Evolutionary conservation across 2,329 filamentous ascomycete genomes (phyloP).

Genomic region (Epicoccum sorghinum): DNA sequence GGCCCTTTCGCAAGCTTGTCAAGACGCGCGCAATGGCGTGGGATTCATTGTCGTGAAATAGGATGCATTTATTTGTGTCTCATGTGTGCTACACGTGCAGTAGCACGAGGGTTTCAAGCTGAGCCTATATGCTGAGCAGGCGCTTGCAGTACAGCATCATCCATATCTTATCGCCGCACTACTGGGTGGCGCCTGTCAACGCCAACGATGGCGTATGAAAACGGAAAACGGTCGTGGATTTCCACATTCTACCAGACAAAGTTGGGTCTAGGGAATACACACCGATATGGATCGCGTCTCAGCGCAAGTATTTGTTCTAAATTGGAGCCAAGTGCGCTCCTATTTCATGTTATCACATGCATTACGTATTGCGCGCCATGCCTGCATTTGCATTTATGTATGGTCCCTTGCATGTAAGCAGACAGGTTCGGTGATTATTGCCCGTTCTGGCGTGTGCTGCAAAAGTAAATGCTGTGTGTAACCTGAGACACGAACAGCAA

Average conservation of each 20-base stretch:
- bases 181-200: background rate
- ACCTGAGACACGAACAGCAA: background rate
- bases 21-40: conserved; percentile 62
- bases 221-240: no score
- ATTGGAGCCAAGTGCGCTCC: background rate
- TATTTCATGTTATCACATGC: background rate
- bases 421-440: conserved; percentile 13
- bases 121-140: conserved; percentile 23
- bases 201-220: no score
- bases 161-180: background rate
- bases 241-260: no score
- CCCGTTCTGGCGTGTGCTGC: conserved; percentile 16
- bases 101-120: conserved; percentile 34
- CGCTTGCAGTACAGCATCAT: conserved; percentile 6
- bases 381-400: conserved; percentile 13
- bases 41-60: conserved; percentile 66
- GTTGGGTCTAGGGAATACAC: no score
- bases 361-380: background rate
- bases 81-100: conserved; percentile 32
- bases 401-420: conserved; percentile 19
- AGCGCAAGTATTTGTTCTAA: no score
- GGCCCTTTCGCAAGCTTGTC: conserved; percentile 61
- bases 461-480: conserved; percentile 16
- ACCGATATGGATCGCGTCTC: no score
- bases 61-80: conserved; percentile 34